Conservation (phyloP, 495 filamentous ascomycete species). For the Barbatosphaeria neglecta region DNA sequence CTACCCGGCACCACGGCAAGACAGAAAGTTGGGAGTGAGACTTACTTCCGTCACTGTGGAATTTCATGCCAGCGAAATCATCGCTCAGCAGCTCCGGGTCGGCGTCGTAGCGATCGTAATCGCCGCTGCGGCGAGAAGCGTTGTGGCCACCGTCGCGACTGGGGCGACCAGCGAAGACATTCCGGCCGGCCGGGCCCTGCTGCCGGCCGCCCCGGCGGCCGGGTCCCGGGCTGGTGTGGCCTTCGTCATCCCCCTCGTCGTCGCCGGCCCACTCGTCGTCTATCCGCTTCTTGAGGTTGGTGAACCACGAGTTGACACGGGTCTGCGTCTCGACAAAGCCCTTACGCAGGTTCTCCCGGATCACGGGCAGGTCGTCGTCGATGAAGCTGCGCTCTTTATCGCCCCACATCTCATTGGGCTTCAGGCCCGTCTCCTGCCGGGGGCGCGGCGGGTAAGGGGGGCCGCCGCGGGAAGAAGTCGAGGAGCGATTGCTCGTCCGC, state of each 20-base stretch:
- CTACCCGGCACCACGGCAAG: slow-evolving; percentile 1
- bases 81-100: slow-evolving; percentile 83
- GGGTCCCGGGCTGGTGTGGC: no score
- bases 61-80: slow-evolving; percentile 80
- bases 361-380: slow-evolving; percentile 90
- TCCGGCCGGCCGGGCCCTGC: slow-evolving; percentile 15
- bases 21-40: slow-evolving; percentile 12
- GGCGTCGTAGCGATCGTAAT: slow-evolving; percentile 88
- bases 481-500: slow-evolving; percentile 32
- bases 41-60: slow-evolving; percentile 63
- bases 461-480: no score
- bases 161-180: slow-evolving; percentile 22
- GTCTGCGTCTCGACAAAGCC: slow-evolving; percentile 90
- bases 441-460: slow-evolving; percentile 13
- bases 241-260: slow-evolving; percentile 26
- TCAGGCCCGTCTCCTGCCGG: slow-evolving; percentile 34
- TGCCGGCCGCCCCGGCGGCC: slow-evolving; percentile 44
- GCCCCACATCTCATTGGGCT: slow-evolving; percentile 42
- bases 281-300: slow-evolving; percentile 76
- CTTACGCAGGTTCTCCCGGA: slow-evolving; percentile 86
- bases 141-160: slow-evolving; percentile 21
- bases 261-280: slow-evolving; percentile 66
- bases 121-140: slow-evolving; percentile 56
- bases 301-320: slow-evolving; percentile 88
- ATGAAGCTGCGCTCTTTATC: slow-evolving; percentile 68